Evolutionary conservation across 148 eudicot genomes (phyloP), one percentile per base, ranked within the genome.

Genomic region (Rhododendron williamsianum): DNA sequence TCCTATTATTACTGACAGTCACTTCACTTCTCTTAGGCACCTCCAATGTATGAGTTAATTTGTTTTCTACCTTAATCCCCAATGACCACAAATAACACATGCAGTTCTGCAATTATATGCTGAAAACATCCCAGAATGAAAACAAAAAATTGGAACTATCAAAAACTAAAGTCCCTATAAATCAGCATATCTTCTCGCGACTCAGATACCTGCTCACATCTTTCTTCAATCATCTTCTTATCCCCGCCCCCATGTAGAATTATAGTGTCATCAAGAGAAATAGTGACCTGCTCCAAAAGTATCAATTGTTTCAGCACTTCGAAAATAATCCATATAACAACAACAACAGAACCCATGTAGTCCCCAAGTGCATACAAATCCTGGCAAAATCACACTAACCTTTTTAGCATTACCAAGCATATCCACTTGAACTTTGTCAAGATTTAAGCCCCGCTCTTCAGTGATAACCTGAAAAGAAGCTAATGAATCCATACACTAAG

Each of bases 321-420:
- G 48, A 48, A 35, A 16, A n/a, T n/a, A n/a, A n/a, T n/a, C n/a
- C n/a, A n/a, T n/a, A n/a, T n/a, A n/a, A 13, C 41, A 83, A 41
- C 43, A 41, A 41, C 43, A 41, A 41, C 43, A 41, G 0, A 5
- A 41, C 1, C 45, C 45, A 0, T 41, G 45, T 41, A 41, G 45
- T 41, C 45, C 45, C 45, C 76, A 81, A 23, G 80, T 21, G 67
- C 49, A 84, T n/a, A 27, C 52, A 84, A 67, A 56, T n/a, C 63
- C 30, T 36, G 45, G 72, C 6, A 38, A 72, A 72, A 77, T 67
- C 65, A 87, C 8, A 84, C 89, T 73, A 74, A 94, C 99, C 98
- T 92, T 94, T 86, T 93, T 95, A 9, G 99, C 99, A 79, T 91
- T 87, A 82, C 99, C 99, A 87, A 96, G 95, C 94, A 94, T 94